Evolutionary conservation across 2,329 filamentous ascomycete genomes (phyloP).

Genomic region (Cladophialophora psammophila): DNA sequence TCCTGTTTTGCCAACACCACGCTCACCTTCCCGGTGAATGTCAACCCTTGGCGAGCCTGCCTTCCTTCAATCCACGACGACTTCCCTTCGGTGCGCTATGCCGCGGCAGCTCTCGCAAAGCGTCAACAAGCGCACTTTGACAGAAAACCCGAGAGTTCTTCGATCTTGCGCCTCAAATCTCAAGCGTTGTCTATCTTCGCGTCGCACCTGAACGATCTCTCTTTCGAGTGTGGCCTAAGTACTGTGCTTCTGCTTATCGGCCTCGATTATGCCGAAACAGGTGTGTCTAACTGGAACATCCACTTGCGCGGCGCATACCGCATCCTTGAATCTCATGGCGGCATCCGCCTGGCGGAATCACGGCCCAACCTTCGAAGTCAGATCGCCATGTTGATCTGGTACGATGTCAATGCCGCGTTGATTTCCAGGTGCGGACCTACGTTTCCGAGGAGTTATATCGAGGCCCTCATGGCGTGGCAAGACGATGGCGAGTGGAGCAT

Average conservation of each 20-base stretch:
- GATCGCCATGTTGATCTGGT: constrained; percentile 38
- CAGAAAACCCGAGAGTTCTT: constrained; percentile 26
- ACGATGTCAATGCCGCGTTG: constrained; percentile 32
- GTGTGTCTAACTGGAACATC: constrained; percentile 33
- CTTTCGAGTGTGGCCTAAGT: constrained; percentile 33
- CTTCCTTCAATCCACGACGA: constrained; percentile 32
- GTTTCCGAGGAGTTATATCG: constrained; percentile 32
- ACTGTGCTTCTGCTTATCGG: constrained; percentile 33
- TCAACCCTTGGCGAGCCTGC: constrained; percentile 37
- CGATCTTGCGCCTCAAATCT: constrained; percentile 32
- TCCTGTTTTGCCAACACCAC: constrained; percentile 34
- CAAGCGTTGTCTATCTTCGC: constrained; percentile 33
- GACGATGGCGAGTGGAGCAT: constrained; percentile 38
- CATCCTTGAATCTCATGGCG: constrained; percentile 35
- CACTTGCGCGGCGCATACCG: constrained; percentile 33
- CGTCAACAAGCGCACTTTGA: constrained; percentile 35
- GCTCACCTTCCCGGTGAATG: constrained; percentile 32
- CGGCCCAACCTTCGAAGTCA: constrained; percentile 32
- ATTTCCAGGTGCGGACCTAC: constrained; percentile 32
- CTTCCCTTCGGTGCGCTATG: constrained; percentile 33
- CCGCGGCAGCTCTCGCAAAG: constrained; percentile 31
- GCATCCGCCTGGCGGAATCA: constrained; percentile 32
- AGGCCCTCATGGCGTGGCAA: constrained; percentile 35
- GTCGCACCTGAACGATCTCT: constrained; percentile 28
- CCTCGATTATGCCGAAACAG: constrained; percentile 35